Evolutionary conservation across 345 rosid genomes (phyloP).

Genomic region (Hibiscus trionum): DNA sequence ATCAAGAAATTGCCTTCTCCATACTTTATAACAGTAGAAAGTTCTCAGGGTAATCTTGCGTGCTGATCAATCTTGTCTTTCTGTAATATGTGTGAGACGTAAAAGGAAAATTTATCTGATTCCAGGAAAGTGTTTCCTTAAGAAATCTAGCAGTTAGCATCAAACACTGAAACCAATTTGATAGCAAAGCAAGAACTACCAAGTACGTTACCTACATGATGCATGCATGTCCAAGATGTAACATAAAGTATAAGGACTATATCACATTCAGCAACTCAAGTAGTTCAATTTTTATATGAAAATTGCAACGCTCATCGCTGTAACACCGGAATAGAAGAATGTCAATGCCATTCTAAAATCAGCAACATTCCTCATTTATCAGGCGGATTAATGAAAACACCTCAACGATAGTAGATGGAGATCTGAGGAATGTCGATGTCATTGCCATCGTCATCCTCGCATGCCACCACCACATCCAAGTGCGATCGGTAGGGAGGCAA

Average conservation of each 20-base stretch:
- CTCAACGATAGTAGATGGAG: slow-evolving; percentile 61
- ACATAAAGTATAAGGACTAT: not conserved
- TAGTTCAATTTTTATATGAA: not conserved
- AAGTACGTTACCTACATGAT: not conserved
- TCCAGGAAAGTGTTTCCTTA: too few relatives aligned
- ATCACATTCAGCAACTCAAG: not conserved
- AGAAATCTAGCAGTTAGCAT: not conserved
- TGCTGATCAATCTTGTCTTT: too few relatives aligned
- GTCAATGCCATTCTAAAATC: not conserved
- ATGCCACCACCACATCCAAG: slow-evolving; percentile 85
- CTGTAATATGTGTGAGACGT: too few relatives aligned
- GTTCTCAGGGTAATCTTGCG: too few relatives aligned
- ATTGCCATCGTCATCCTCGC: slow-evolving; percentile 73
- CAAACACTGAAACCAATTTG: not conserved
- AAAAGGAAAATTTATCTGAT: too few relatives aligned
- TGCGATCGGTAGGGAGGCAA: slow-evolving; percentile 61
- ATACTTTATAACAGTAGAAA: too few relatives aligned
- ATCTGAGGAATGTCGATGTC: slow-evolving; percentile 84
- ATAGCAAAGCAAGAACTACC: not conserved
- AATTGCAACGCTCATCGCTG: not conserved
- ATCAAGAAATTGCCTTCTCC: too few relatives aligned
- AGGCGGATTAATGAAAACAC: not conserved
- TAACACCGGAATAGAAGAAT: not conserved
- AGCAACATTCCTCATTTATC: not conserved
- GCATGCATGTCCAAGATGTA: not conserved